Base-by-base conservation (phyloP, 179 eudicot genomes). In the Beta lomatogona region DNA sequence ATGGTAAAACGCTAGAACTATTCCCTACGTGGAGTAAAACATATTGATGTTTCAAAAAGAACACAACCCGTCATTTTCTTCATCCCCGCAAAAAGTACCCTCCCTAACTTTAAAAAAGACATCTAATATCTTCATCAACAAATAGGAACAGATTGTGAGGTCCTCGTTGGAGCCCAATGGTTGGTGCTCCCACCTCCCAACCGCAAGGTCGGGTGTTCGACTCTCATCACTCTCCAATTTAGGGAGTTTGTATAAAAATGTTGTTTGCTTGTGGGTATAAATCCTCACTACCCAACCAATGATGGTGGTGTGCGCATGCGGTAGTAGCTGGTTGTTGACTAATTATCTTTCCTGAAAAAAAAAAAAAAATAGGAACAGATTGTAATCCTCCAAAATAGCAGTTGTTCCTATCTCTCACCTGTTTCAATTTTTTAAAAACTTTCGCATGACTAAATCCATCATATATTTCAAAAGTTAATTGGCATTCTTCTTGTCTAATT, bases 51-150 rank as follows among this genome's bases (percentile, higher is more conserved):
- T 25, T 25, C 2, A 64, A 10, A 5, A 16, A 16, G 25, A 21
- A 52, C 21, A 48, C 21, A 55, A 8, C 22, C n/a, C 55, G 46
- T 78, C 81, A 12, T 78, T 68, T 41, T 78, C 75, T 54, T 78
- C 41, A 5, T 2, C 63, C 48, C 48, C 18, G 61, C 52, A 73
- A 59, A 71, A 15, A 46, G 10, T 31, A 48, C 25, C 36, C n/a
- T 64, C 5, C 57, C 55, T 64, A 28, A 55, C 50, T 31, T 28
- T 25, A 48, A 12, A 71, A 59, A 48, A 8, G 25, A 61, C 8
- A 21, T 6, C 41, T 73, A 25, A 71, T 16, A 44, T 55, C 22
- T 44, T 64, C 5, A 2, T 78, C 4, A 71, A 18, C 11, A 52
- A 72, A 50, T 4, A 50, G 52, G 60, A 50, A 4, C 4, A 22